These are phyloP conservation scores for Entelexis sorbosivorans DNA, from an alignment of 1,139 yeast genomes.

Conservation along the genomic window DNA sequence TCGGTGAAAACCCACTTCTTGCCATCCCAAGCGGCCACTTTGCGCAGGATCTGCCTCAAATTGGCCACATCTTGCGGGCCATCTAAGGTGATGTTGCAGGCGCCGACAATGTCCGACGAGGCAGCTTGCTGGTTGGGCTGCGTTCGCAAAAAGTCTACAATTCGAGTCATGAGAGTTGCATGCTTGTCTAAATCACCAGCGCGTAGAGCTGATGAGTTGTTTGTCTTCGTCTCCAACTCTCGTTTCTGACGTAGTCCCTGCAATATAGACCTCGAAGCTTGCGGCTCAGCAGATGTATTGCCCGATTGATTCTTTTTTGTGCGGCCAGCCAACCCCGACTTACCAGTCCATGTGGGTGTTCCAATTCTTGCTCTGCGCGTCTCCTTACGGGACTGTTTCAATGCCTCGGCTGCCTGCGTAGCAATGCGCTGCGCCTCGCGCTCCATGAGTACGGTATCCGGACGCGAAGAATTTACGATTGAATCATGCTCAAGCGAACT, in stretches of 20 bases:
- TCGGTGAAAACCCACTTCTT: constrained; percentile 10
- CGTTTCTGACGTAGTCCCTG: constrained; percentile 25
- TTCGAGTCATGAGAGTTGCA: constrained; percentile 26
- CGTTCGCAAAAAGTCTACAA: constrained; percentile 29
- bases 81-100: constrained; percentile 38
- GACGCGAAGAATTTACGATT: constrained; percentile 47
- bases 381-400: constrained; percentile 53
- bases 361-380: constrained; percentile 62
- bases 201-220: constrained; percentile 23
- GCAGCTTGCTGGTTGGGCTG: constrained; percentile 27
- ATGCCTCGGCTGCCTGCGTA: constrained; percentile 59
- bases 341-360: constrained; percentile 94
- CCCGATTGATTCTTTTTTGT: not conserved
- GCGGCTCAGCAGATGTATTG: constrained; percentile 17
- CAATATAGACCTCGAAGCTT: constrained; percentile 24
- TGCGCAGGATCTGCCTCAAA: constrained; percentile 56
- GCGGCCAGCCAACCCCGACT: constrained; percentile 73
- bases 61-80: constrained; percentile 50
- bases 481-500: constrained; percentile 72
- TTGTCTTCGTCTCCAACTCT: constrained; percentile 26
- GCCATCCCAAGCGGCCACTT: constrained; percentile 52
- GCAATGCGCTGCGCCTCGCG: constrained; percentile 73
- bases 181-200: constrained; percentile 15
- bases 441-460: constrained; percentile 49
- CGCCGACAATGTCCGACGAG: constrained; percentile 46